Evolutionary conservation across 805 yeast species (phyloP).

Genomic region (Ogataea polymorpha): DNA sequence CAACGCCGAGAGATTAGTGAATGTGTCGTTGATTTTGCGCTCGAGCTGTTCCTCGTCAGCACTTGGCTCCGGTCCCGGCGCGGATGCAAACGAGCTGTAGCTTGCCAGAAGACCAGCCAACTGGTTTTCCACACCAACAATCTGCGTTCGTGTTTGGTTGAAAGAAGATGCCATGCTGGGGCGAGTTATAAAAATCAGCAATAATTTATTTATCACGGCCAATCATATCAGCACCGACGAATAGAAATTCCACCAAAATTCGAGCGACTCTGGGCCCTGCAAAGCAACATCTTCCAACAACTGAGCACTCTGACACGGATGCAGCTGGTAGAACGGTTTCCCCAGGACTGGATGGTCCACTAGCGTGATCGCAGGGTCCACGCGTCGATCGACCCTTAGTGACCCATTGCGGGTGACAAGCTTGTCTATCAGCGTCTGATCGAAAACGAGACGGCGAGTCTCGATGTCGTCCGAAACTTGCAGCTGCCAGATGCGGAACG

Average conservation of each 20-base stretch:
- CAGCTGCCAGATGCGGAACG: conserved; percentile 13
- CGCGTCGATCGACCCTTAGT: conserved; percentile 9
- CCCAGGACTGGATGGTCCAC: conserved; percentile 10
- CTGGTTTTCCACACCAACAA: conserved; percentile 67
- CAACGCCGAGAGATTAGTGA: conserved; percentile 51
- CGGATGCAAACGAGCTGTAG: conserved; percentile 53
- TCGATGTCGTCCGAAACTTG: conserved; percentile 6
- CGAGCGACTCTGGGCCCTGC: conserved; percentile 20
- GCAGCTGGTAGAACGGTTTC: conserved; percentile 30
- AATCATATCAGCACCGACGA: conserved; percentile 8
- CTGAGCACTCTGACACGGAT: conserved; percentile 40
- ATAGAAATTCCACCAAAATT: conserved; percentile 30
- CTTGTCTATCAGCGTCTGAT: conserved; percentile 2
- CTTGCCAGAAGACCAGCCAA: conserved; percentile 51
- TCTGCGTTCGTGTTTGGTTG: conserved; percentile 65
- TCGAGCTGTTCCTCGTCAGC: conserved; percentile 46
- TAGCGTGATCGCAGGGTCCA: conserved; percentile 6
- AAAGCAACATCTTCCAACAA: conserved; percentile 19
- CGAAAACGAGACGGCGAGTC: conserved; percentile 12
- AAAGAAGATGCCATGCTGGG: conserved; percentile 41
- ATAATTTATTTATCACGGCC: neutral
- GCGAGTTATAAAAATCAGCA: conserved; percentile 4
- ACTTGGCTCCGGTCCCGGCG: conserved; percentile 46
- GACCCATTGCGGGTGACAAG: neutral
- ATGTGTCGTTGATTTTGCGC: conserved; percentile 45